These are phyloP conservation scores for Westerdykella ornata DNA, from an alignment of 2,329 filamentous ascomycete genomes.

Conservation along the genomic window DNA sequence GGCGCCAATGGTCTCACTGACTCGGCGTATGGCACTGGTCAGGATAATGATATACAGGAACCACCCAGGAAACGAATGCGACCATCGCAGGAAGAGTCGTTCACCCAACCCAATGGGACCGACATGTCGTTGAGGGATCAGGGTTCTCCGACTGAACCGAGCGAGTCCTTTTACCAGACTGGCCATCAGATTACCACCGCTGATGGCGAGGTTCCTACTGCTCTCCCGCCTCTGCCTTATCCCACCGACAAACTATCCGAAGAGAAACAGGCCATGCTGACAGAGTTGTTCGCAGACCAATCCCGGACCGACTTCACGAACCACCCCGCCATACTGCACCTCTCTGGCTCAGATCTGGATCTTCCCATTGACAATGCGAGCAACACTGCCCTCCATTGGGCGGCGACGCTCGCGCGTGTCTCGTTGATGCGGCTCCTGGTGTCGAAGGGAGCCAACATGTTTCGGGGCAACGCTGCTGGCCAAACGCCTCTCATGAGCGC, in stretches of 20 bases:
- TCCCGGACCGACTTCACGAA: conserved; percentile 62
- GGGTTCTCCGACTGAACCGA: conserved; percentile 67
- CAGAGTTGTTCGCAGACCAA: conserved; percentile 55
- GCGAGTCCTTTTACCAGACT: conserved; percentile 61
- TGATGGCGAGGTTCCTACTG: conserved; percentile 50
- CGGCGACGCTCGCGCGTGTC: conserved; percentile 82
- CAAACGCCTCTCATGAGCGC: conserved; percentile 92
- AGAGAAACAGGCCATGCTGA: conserved; percentile 75
- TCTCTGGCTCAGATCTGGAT: conserved; percentile 77
- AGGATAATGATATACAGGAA: conserved; percentile 52
- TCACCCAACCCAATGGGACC: conserved; percentile 42
- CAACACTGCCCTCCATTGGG: conserved; percentile 93
- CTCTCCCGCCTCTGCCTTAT: conserved; percentile 58
- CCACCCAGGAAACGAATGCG: conserved; percentile 74
- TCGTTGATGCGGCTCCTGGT: conserved; percentile 75
- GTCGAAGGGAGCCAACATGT: conserved; percentile 76
- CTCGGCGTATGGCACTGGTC: conserved; percentile 58
- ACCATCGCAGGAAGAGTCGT: conserved; percentile 39
- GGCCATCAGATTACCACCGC: conserved; percentile 43
- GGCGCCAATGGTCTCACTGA: conserved; percentile 52
- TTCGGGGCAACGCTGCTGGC: conserved; percentile 78
- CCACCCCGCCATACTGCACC: conserved; percentile 67
- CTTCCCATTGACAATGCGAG: conserved; percentile 83
- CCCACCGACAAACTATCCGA: conserved; percentile 60
- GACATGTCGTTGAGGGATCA: conserved; percentile 53